Evolutionary conservation across 1,284 basidiomycete species (phyloP), one percentile per base, ranked within the genome.

Genomic region (Cutaneotrichosporon sp.): DNA sequence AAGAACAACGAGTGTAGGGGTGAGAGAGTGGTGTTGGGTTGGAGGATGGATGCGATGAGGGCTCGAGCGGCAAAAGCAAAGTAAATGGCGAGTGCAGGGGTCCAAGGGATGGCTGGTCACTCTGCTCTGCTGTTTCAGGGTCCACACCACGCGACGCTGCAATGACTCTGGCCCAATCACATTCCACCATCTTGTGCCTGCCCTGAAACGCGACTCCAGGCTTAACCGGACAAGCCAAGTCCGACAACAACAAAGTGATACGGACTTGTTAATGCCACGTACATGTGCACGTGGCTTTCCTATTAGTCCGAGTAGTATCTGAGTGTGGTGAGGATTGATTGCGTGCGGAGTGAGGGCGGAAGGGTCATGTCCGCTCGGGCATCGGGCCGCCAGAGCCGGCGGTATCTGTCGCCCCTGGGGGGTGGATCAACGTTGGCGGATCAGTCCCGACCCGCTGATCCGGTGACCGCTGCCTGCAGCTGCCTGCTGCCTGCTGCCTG

Each of bases 41-140:
- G n/a, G n/a, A n/a, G n/a, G n/a, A n/a, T n/a, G n/a, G n/a, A n/a
- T n/a, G n/a, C n/a, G n/a, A n/a, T n/a, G n/a, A n/a, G n/a, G n/a
- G n/a, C 14, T 16, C 29, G 18, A 31, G 54, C 45, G 13, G 9
- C 47, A 49, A 49, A 49, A 52, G 50, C 49, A 47, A 47, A 47
- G 45, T 47, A 47, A 47, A 47, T 47, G 45, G 25, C 24, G 14
- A 10, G 45, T 10, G 11, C 45, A 47, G 45, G 45, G 38, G 5
- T 14, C 5, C 38, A 14, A 4, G 13, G 38, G 45, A 27, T 47
- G 45, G 45, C 45, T 47, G 45, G 45, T 47, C 45, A n/a, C n/a
- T n/a, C n/a, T n/a, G n/a, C n/a, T n/a, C n/a, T n/a, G n/a, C n/a
- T n/a, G n/a, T n/a, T n/a, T n/a, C n/a, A n/a, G n/a, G n/a, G 18